Conservation (phyloP, 1,139 yeast species). For the Protomyces inundatus region DNA sequence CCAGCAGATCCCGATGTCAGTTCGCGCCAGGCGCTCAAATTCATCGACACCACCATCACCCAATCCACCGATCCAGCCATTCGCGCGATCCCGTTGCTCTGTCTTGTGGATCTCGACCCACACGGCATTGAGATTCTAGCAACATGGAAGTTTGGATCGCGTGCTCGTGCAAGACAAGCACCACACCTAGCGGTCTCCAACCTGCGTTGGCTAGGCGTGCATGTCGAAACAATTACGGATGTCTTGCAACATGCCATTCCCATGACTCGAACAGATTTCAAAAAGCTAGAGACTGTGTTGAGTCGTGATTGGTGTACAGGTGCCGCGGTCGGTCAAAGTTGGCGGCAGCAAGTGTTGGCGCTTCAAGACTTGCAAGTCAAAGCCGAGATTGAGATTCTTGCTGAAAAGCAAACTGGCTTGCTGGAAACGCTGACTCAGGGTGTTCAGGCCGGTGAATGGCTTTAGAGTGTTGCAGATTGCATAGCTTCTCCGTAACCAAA, state of each 20-base stretch:
- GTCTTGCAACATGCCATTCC: background rate
- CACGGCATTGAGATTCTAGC: conserved; percentile 60
- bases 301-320: background rate
- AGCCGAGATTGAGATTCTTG: conserved; percentile 15
- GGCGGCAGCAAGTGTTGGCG: background rate
- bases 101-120: conserved; percentile 57
- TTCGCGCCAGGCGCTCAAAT: conserved; percentile 55
- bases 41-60: conserved; percentile 33
- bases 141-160: conserved; percentile 41
- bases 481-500: conserved; percentile 10
- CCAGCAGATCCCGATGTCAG: conserved; percentile 67
- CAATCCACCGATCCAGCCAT: conserved; percentile 10
- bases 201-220: conserved; percentile 39
- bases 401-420: background rate
- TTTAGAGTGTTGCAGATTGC: conserved; percentile 1
- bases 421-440: background rate
- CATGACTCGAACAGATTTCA: background rate
- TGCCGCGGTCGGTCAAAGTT: background rate
- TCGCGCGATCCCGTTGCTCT: conserved; percentile 50
- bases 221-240: conserved; percentile 17
- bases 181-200: conserved; percentile 26
- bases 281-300: background rate
- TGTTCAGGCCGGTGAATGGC: background rate
- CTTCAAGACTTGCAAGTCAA: background rate
- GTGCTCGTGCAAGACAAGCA: conserved; percentile 32